Conservation (phyloP, 225 moss, liverwort and hornwort species). For the Polytrichum formosum region DNA sequence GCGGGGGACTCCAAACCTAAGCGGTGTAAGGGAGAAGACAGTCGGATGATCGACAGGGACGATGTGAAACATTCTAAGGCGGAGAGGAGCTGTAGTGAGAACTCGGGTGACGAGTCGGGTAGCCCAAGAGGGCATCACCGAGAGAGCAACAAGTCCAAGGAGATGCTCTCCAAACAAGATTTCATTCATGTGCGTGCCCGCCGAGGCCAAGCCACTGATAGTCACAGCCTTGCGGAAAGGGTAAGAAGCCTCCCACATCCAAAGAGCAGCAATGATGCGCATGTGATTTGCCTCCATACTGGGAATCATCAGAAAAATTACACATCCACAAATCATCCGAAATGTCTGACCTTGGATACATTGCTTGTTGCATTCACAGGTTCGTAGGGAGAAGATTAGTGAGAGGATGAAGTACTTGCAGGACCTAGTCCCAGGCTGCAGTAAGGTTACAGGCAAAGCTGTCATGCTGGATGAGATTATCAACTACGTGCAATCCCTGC, state of each 20-base stretch:
- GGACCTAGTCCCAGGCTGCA: slow-evolving; percentile 58
- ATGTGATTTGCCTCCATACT: too few species aligned
- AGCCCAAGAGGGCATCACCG: slow-evolving; percentile 24
- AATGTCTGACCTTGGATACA: not conserved
- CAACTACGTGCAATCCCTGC: slow-evolving; percentile 52
- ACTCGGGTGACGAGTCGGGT: slow-evolving; percentile 35
- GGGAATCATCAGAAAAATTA: too few species aligned
- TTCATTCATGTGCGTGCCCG: slow-evolving; percentile 59
- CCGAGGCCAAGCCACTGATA: slow-evolving; percentile 55
- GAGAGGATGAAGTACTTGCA: slow-evolving; percentile 67
- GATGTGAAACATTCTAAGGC: slow-evolving; percentile 37
- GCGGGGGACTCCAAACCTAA: slow-evolving; percentile 41
- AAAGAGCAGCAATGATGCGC: not conserved
- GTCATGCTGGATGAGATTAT: slow-evolving; percentile 64
- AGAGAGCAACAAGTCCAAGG: slow-evolving; percentile 37
- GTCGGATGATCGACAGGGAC: slow-evolving; percentile 10
- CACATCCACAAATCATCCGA: too few species aligned
- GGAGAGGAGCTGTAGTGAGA: slow-evolving; percentile 48
- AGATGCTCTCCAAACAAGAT: slow-evolving; percentile 39
- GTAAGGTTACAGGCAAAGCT: slow-evolving; percentile 57
- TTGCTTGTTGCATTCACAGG: slow-evolving; percentile 24
- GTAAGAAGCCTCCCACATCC: slow-evolving; percentile 17
- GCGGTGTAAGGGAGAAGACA: slow-evolving; percentile 42
- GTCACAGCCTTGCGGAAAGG: slow-evolving; percentile 54
- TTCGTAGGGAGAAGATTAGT: slow-evolving; percentile 61